phyloP scores from a whole-genome alignment of 2,329 filamentous ascomycete genomes.

The Penicillium sp. region DNA sequence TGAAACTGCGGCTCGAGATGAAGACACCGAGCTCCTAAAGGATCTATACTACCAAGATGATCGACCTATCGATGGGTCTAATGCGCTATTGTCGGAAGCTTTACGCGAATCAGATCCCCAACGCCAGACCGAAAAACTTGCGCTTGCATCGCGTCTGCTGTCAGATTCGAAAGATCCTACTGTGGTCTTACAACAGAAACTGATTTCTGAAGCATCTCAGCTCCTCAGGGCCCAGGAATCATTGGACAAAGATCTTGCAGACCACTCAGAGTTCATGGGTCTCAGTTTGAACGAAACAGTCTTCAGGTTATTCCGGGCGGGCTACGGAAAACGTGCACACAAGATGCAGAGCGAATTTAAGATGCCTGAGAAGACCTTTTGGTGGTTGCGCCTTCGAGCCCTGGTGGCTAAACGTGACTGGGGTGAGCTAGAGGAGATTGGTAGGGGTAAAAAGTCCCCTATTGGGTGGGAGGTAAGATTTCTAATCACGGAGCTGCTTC shows the following conservation, averaged over 20 bases:
- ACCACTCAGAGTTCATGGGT: constrained; percentile 67
- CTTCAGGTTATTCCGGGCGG: constrained; percentile 79
- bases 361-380: constrained; percentile 83
- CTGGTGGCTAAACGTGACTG: constrained; percentile 89
- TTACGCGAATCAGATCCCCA: constrained; percentile 70
- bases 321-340: constrained; percentile 80
- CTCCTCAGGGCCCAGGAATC: constrained; percentile 83
- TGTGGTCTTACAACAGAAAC: constrained; percentile 65
- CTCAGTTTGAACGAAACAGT: constrained; percentile 89
- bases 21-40: constrained; percentile 82
- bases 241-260: constrained; percentile 78
- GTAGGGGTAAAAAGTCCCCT: constrained; percentile 73
- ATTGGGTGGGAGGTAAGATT: constrained; percentile 89
- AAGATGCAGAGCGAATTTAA: constrained; percentile 92
- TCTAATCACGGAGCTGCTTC: constrained; percentile 9
- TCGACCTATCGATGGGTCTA: constrained; percentile 80
- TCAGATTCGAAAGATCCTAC: constrained; percentile 78
- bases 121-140: constrained; percentile 79
- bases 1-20: constrained; percentile 76
- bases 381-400: constrained; percentile 84
- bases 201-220: constrained; percentile 76
- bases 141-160: constrained; percentile 79
- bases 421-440: constrained; percentile 86
- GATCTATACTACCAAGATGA: constrained; percentile 98
- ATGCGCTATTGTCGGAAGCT: constrained; percentile 83